phyloP scores from a whole-genome alignment of 1,284 basidiomycete species.

The Cutaneotrichosporon arboriforme region DNA sequence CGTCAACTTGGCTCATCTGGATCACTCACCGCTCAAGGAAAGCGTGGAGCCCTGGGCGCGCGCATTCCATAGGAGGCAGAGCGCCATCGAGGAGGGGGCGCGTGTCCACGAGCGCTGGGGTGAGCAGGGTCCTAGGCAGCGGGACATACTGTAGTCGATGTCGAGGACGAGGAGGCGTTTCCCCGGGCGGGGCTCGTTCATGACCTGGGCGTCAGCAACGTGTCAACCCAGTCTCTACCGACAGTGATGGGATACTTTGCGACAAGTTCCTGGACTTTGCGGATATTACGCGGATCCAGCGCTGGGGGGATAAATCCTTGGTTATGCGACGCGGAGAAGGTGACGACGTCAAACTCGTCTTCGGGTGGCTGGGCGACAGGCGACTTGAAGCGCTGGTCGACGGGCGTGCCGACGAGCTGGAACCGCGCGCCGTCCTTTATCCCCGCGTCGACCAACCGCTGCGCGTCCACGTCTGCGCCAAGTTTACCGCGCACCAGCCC shows the following conservation, averaged over 20 bases:
- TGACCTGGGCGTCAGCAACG: constrained; percentile 51
- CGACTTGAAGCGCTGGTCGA: constrained; percentile 76
- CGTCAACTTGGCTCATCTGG: background rate
- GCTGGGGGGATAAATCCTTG: constrained; percentile 58
- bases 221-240: constrained; percentile 10
- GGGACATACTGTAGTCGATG: constrained; percentile 70
- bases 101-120: constrained; percentile 69
- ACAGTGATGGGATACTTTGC: constrained; percentile 55
- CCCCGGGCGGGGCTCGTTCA: constrained; percentile 66
- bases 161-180: constrained; percentile 79
- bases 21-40: constrained; percentile 54
- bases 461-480: constrained; percentile 61
- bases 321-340: constrained; percentile 52
- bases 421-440: constrained; percentile 67
- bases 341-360: constrained; percentile 74
- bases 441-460: constrained; percentile 46
- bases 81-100: constrained; percentile 71
- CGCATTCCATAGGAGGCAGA: constrained; percentile 70
- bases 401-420: constrained; percentile 71
- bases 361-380: constrained; percentile 52
- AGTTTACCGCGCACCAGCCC: constrained; percentile 63
- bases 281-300: constrained; percentile 67
- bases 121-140: background rate
- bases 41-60: constrained; percentile 73
- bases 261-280: constrained; percentile 69